Evolutionary conservation across 1,284 basidiomycete species (phyloP), one percentile per base, ranked within the genome.

Genomic region (Polyporus tsugae): DNA sequence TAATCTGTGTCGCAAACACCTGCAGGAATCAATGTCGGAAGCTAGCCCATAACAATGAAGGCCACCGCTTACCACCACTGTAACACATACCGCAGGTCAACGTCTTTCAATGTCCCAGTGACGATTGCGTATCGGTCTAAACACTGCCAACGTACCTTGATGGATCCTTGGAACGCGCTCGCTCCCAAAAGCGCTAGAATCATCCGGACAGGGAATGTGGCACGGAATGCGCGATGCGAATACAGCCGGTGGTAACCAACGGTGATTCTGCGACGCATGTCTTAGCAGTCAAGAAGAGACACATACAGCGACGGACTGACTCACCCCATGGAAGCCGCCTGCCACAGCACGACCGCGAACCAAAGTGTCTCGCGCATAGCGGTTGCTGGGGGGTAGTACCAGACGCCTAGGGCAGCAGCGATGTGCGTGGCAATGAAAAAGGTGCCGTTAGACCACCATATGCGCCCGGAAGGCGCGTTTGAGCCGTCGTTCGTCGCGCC

Each of bases 211-310:
- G 82, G 82, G 11, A 86, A 70, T 0, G 81, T 80, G 2, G 92
- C 92, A 10, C 84, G 84, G 78, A 92, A 94, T 0, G 91, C 85
- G 2, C 87, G 85, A 75, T 94, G 92, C 3, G 91, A 92, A 81
- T 92, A 94, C 25, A 94, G 80, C 35, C 92, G 84, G 75, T 94
- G 92, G 77, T 94, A 94, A 2, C 92, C 92, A 75, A 91, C 84
- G 0, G 91, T 92, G 63, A 93, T 88, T 0, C 91, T 91, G 70
- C 41, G 41, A 2, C 38, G 41, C 44, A 55, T 39, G 52, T 15
- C 62, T 35, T 52, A 63, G 35, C 33, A 33, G 63, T 60, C 64
- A 64, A 66, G 67, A 42, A n/a, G 22, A 41, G 38, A n/a, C 22
- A 38, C 35, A 36, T 22, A 49, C 46, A 66, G 44, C 42, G 33